Evolutionary conservation across 441 rosid genomes (phyloP).

Genomic region (Gossypium davidsonii): DNA sequence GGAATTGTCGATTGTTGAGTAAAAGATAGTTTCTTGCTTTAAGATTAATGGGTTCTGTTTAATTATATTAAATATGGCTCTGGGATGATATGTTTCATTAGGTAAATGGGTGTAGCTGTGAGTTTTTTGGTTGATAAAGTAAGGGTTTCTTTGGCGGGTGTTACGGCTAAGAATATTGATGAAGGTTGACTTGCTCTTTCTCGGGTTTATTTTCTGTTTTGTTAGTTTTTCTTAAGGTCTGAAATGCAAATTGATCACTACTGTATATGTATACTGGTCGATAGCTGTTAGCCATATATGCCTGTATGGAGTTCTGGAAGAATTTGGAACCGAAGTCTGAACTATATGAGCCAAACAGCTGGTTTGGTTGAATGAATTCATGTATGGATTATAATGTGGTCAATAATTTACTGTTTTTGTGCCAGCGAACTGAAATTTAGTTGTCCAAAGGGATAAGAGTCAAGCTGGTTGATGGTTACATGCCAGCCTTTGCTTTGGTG

Average conservation of each 20-base stretch:
- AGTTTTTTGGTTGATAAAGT: not conserved
- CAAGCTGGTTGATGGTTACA: not conserved
- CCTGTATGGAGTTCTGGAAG: not conserved
- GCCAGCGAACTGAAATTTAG: not conserved
- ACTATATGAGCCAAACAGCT: not conserved
- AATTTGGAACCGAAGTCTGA: constrained; percentile 1
- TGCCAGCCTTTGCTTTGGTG: not conserved
- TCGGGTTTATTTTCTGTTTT: not conserved
- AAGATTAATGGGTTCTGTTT: constrained; percentile 18
- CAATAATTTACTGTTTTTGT: not conserved
- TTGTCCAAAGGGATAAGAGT: not conserved
- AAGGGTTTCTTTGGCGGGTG: not conserved
- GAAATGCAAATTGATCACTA: not conserved
- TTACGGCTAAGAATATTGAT: not conserved
- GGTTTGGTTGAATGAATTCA: not conserved
- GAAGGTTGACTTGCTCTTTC: not conserved
- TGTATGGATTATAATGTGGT: not conserved
- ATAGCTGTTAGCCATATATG: constrained; percentile 8
- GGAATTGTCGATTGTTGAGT: constrained; percentile 15
- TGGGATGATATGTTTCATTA: not conserved
- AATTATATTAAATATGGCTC: constrained; percentile 18
- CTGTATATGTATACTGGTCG: not conserved
- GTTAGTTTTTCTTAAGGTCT: not conserved
- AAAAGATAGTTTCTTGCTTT: constrained; percentile 4
- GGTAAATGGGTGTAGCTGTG: not conserved